Conservation (phyloP, 169 alveolate species). For the Eimeria necatrix region DNA sequence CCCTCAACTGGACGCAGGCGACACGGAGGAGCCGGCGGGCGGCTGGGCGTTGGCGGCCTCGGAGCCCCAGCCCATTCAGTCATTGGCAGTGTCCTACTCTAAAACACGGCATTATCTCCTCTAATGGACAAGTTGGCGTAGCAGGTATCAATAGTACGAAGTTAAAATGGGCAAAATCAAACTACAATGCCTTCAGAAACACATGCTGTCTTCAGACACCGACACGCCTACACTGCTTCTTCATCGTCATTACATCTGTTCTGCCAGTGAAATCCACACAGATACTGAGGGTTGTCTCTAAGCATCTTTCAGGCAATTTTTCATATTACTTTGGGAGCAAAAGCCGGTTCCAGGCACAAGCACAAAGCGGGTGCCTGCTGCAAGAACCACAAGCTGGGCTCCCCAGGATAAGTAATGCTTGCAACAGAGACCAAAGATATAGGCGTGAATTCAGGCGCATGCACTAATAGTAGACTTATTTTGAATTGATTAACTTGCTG, state of each 20-base stretch:
- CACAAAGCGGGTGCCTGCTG: constrained; percentile 21
- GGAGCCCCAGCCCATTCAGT: constrained; percentile 71
- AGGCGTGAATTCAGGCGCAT: no score
- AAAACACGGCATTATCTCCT: not conserved
- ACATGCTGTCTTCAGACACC: constrained; percentile 30
- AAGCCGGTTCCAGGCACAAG: constrained; percentile 23
- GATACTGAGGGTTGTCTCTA: not conserved
- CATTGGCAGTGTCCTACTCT: constrained; percentile 26
- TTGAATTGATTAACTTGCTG: no score
- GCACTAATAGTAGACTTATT: no score
- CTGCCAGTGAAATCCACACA: not conserved
- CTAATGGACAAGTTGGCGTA: not conserved
- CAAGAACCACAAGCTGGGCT: not conserved
- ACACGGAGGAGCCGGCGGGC: constrained; percentile 71
- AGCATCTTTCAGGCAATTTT: not conserved
- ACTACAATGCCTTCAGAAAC: not conserved
- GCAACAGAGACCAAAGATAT: no score
- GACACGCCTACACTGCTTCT: constrained; percentile 24
- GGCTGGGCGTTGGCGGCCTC: constrained; percentile 75
- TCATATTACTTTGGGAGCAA: not conserved
- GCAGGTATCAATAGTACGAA: not conserved
- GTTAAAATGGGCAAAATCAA: not conserved
- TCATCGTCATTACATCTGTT: constrained; percentile 28
- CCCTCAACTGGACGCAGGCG: constrained; percentile 35
- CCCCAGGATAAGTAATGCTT: no score